Conservation (phyloP, 768 basidiomycete genomes). For the Leccinum subgranulosum region DNA sequence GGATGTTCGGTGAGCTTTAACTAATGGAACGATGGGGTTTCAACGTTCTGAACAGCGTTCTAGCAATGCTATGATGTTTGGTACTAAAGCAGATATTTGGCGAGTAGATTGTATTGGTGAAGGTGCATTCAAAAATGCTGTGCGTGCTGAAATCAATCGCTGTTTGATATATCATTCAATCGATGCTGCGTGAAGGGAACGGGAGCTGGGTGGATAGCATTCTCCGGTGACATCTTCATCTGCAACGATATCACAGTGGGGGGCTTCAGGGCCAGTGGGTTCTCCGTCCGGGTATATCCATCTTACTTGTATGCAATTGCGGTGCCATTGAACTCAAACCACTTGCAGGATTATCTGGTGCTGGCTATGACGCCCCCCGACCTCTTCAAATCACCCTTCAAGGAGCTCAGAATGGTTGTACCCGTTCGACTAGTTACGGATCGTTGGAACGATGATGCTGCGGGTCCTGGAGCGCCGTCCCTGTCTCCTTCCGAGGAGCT, state of each 20-base stretch:
- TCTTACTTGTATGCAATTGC: neutral
- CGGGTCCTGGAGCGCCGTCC: constrained; percentile 14
- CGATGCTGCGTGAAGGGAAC: constrained; percentile 44
- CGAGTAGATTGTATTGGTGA: constrained; percentile 61
- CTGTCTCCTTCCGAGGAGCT: constrained; percentile 27
- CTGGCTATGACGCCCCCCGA: constrained; percentile 60
- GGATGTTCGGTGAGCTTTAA: constrained; percentile 47
- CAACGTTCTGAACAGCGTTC: neutral
- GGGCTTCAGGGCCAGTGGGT: constrained; percentile 65
- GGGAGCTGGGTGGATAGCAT: constrained; percentile 59
- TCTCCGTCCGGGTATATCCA: constrained; percentile 55
- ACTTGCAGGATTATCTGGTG: constrained; percentile 60
- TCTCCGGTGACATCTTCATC: constrained; percentile 60
- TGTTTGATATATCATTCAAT: neutral
- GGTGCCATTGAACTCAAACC: neutral
- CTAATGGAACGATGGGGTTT: neutral
- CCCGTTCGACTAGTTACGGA: constrained; percentile 67
- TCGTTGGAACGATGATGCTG: constrained; percentile 43
- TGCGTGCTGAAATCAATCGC: constrained; percentile 29
- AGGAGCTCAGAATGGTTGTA: constrained; percentile 57
- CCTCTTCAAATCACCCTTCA: constrained; percentile 50
- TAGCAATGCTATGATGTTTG: constrained; percentile 46
- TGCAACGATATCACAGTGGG: constrained; percentile 45
- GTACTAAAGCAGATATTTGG: constrained; percentile 72
- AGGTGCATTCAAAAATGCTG: constrained; percentile 55